These are phyloP conservation scores for Blastocystis hominis DNA, from an alignment of 352 stramenopile genomes.

Conservation along the genomic window DNA sequence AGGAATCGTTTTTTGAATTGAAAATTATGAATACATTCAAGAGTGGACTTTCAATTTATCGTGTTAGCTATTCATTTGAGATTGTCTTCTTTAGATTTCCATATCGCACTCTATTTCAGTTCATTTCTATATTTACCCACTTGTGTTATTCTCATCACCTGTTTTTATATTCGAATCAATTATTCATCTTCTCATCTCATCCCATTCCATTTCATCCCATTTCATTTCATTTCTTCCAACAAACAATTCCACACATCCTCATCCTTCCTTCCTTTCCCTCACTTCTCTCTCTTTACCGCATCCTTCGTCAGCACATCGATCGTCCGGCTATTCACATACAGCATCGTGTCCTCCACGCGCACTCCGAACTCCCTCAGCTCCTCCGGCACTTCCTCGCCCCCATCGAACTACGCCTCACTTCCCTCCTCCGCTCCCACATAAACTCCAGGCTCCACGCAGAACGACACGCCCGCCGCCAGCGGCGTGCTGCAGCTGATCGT, in stretches of 20 bases:
- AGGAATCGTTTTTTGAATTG: too few species aligned
- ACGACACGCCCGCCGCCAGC: slow-evolving; percentile 22
- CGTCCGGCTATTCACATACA: slow-evolving; percentile 28
- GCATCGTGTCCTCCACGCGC: slow-evolving; percentile 28
- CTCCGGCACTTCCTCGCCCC: slow-evolving; percentile 7
- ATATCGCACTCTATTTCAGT: not conserved
- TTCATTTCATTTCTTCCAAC: not conserved
- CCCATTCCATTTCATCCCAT: too few species aligned
- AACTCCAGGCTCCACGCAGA: slow-evolving; percentile 38
- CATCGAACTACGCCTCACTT: slow-evolving; percentile 19
- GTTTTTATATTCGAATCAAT: too few species aligned
- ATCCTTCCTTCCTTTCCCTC: not conserved
- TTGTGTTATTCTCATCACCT: too few species aligned
- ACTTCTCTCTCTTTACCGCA: not conserved
- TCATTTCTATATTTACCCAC: not conserved
- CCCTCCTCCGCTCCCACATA: not conserved
- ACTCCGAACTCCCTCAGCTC: slow-evolving; percentile 45
- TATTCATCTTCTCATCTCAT: too few species aligned
- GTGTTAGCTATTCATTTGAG: too few species aligned
- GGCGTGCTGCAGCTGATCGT: not conserved
- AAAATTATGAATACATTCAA: too few species aligned
- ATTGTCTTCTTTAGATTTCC: not conserved
- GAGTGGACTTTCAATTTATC: too few species aligned
- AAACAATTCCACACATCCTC: not conserved
- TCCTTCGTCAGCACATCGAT: slow-evolving; percentile 45